phyloP scores from a whole-genome alignment of 2,329 filamentous ascomycete genomes.

The Harringtonia lauricola region DNA sequence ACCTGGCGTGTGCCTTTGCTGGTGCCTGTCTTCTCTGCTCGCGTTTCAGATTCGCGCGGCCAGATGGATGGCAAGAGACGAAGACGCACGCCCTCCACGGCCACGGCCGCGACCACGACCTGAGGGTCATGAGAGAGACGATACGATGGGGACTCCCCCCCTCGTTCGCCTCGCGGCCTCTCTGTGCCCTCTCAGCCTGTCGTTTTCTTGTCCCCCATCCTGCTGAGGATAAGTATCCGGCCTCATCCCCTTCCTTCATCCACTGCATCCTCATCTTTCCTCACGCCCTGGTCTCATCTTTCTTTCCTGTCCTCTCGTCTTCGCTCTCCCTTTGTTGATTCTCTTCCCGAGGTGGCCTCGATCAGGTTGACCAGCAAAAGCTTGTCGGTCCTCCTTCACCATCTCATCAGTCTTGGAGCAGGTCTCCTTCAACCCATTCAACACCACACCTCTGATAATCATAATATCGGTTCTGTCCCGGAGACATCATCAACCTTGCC shows the following conservation, averaged over 20 bases:
- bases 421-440: constrained; percentile 12
- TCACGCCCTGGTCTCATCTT: not conserved
- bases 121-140: not conserved
- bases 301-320: constrained; percentile 2
- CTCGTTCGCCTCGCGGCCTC: not conserved
- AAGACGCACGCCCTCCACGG: constrained; percentile 4
- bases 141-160: not conserved
- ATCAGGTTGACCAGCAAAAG: not conserved
- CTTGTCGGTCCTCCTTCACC: constrained; percentile 6
- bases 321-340: constrained; percentile 1
- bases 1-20: not conserved
- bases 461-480: constrained; percentile 11
- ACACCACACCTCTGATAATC: constrained; percentile 11
- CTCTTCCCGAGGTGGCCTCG: not conserved
- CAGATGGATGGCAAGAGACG: not conserved
- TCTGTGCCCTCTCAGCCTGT: constrained; percentile 7
- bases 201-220: constrained; percentile 5
- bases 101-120: constrained; percentile 4
- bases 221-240: constrained; percentile 13
- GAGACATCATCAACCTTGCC: not conserved
- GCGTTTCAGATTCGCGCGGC: constrained; percentile 6
- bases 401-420: constrained; percentile 15
- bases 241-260: constrained; percentile 2
- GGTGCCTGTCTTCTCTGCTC: not conserved
- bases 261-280: not conserved